Base-by-base conservation (phyloP, 352 stramenopile species). In the Pythium apleroticum region DNA sequence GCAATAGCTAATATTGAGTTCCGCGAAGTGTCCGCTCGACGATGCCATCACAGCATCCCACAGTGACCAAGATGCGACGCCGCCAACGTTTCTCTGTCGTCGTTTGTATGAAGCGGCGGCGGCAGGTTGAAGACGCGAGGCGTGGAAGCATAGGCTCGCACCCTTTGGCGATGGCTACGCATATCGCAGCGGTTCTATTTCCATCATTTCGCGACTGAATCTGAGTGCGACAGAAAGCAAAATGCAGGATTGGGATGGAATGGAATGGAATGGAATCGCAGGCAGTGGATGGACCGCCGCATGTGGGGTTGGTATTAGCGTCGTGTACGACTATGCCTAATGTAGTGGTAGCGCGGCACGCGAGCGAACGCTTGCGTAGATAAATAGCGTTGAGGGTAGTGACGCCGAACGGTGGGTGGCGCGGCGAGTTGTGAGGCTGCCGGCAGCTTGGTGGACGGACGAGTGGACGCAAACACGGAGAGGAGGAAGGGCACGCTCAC, bases 1-100 rank as follows among this genome's bases (percentile, higher is more conserved):
- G 4, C 22, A 1, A 60, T 60, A 50, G 3, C 9, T 9, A 25
- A 60, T 60, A 60, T 60, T 52, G 54, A 60, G 53, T 37, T 60
- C 20, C 14, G 6, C 31, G 19, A 39, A 46, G 37, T 28, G 41
- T 49, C 19, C 19, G 41, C 41, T 25, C 20, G 41, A 49, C 41
- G 19, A 49, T 49, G 41, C 41, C 41, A 49, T 49, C 41, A 49
- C 19, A 22, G 41, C 39, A 48, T 48, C 39, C 33, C 33, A 39
- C 33, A 10, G 33, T 15, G 41, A 49, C 41, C 41, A 49, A 49
- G 41, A 49, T 49, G 41, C 41, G 41, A 27, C 41, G 41, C 41
- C 19, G 41, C n/a, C 10, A 49, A 5, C 41, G 41, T 49, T 20
- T 49, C 41, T 49, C 41, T 49, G n/a, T 4, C 28, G 41, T 28